Evolutionary conservation across 306 rosid genomes (phyloP).

Genomic region (Gastrolobium bilobum): DNA sequence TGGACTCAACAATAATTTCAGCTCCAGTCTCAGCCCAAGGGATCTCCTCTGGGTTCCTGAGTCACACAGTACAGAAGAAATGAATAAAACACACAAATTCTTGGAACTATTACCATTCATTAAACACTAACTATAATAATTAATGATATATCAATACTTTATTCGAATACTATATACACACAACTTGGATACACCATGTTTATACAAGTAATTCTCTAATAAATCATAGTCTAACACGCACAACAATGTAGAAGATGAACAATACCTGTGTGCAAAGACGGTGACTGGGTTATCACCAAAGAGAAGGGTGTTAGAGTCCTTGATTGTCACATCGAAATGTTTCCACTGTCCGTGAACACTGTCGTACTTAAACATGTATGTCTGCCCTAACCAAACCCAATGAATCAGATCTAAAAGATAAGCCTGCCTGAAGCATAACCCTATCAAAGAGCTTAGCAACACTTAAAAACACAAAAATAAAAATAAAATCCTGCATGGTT

Average conservation of each 20-base stretch:
- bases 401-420: constrained; percentile 1
- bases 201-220: not conserved
- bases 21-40: constrained; percentile 75
- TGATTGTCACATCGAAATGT: constrained; percentile 60
- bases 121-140: too few species aligned
- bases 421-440: too few species aligned
- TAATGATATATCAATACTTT: too few species aligned
- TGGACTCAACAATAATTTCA: constrained; percentile 68
- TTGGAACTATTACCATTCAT: too few species aligned
- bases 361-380: constrained; percentile 87
- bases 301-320: constrained; percentile 71
- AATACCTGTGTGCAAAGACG: constrained; percentile 68
- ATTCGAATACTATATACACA: too few species aligned
- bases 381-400: constrained; percentile 47
- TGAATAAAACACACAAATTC: too few species aligned
- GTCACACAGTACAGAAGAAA: constrained; percentile 13
- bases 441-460: too few species aligned
- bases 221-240: not conserved
- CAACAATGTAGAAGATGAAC: not conserved
- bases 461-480: not conserved
- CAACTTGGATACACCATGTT: not conserved
- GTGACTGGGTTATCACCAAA: constrained; percentile 65
- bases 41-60: constrained; percentile 77
- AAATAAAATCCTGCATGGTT: not conserved
- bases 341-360: constrained; percentile 83